Conservation (phyloP, 1,139 yeast genomes). For the Saccharomyces hybrid region DNA sequence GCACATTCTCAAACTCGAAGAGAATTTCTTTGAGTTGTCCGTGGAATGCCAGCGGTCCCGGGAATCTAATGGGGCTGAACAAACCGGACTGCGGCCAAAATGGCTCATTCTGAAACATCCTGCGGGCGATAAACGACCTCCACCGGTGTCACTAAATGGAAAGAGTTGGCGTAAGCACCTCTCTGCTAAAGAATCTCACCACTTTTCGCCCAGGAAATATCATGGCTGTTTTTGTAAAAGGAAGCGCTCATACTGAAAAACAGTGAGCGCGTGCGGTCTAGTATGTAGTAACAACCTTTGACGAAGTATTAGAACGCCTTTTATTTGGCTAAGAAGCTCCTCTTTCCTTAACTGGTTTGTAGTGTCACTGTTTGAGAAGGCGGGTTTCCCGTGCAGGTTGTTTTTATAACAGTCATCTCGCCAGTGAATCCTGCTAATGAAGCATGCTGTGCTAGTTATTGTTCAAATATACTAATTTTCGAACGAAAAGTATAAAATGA, state of each 20-base stretch:
- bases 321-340: background rate
- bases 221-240: background rate
- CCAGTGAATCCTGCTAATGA: no score
- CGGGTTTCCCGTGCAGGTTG: no score
- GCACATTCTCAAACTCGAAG: background rate
- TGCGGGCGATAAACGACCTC: background rate
- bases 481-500: no score
- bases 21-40: background rate
- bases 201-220: background rate
- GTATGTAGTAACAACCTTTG: background rate
- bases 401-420: no score
- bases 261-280: background rate
- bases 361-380: no score
- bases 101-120: background rate
- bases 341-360: no score
- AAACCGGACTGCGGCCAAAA: background rate
- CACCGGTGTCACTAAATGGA: background rate
- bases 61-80: background rate
- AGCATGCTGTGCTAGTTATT: no score
- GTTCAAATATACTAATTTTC: no score
- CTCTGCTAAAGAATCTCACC: background rate
- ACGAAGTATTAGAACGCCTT: background rate
- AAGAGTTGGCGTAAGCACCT: background rate
- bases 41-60: background rate
- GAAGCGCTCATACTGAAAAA: background rate